phyloP scores from a whole-genome alignment of 2,329 filamentous ascomycete species.

The Sordariomycetes sp. region DNA sequence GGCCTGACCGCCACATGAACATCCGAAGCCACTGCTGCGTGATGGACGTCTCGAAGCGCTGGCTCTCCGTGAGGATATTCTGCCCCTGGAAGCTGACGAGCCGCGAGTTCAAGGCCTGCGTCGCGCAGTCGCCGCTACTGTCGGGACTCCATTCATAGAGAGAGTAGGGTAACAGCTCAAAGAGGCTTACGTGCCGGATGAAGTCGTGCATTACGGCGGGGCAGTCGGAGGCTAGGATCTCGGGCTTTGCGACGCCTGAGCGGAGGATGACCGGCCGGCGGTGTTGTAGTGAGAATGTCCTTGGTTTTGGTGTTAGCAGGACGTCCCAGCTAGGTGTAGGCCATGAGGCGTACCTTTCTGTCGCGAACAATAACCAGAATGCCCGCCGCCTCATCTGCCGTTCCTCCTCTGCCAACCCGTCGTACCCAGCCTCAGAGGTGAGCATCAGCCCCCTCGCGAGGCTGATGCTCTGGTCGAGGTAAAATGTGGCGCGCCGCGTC shows the following conservation, averaged over 20 bases:
- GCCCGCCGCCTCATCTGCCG: constrained; percentile 15
- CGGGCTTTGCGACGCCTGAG: constrained; percentile 15
- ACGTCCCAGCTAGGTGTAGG: neutral
- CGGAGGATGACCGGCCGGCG: constrained; percentile 16
- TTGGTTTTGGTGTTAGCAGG: neutral
- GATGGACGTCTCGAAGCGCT: constrained; percentile 17
- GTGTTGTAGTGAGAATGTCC: constrained; percentile 17
- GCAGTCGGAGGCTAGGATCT: constrained; percentile 16
- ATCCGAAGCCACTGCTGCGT: constrained; percentile 19
- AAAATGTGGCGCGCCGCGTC: constrained; percentile 15
- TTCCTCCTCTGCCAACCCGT: constrained; percentile 10
- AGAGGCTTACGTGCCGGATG: constrained; percentile 16
- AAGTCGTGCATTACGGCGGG: constrained; percentile 19
- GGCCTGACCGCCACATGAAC: constrained; percentile 17
- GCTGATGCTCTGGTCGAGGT: constrained; percentile 17
- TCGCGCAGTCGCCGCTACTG: constrained; percentile 1
- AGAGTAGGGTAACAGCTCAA: constrained; percentile 14
- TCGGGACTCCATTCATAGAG: constrained; percentile 17
- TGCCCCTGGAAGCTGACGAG: constrained; percentile 13
- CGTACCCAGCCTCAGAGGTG: constrained; percentile 13
- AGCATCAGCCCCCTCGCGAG: constrained; percentile 14
- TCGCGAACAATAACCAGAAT: constrained; percentile 21
- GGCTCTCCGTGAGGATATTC: constrained; percentile 16
- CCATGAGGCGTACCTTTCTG: constrained; percentile 11
- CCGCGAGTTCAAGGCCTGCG: constrained; percentile 12